phyloP scores from a whole-genome alignment of 345 rosid species.

The Diplotaxis tenuifolia region DNA sequence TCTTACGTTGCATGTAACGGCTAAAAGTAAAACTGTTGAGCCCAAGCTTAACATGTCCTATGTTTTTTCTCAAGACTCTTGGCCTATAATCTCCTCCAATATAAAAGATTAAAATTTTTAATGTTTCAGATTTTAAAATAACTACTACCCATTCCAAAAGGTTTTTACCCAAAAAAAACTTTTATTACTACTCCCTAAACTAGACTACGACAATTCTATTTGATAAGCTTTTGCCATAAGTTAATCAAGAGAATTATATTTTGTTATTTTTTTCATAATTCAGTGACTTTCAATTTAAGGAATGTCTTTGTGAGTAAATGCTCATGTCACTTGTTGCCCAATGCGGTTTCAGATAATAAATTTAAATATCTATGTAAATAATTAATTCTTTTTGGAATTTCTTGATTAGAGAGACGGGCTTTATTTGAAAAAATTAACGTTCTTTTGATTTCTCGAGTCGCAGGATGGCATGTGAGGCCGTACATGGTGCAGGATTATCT shows the following conservation, averaged over 20 bases:
- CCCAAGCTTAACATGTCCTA: not conserved
- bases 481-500: constrained; percentile 40
- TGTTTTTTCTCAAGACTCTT: not conserved
- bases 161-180: not conserved
- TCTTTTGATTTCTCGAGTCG: not conserved
- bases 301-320: constrained; percentile 32
- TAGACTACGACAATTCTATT: too few species aligned
- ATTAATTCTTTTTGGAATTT: constrained; percentile 11
- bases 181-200: not conserved
- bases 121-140: not conserved
- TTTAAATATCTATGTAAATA: not conserved
- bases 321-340: constrained; percentile 30
- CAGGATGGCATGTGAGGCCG: constrained; percentile 39
- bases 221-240: not conserved
- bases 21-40: constrained; percentile 7
- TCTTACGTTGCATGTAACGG: too few species aligned
- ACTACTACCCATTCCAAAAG: not conserved
- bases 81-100: not conserved
- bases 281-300: constrained; percentile 31
- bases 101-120: not conserved
- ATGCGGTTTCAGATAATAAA: constrained; percentile 16
- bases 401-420: constrained; percentile 30
- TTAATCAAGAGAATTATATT: not conserved
- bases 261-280: not conserved
- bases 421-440: not conserved